Percentiles rank a stretch among this genome's conserved stretches.
These are phyloP conservation scores for Aspergillus quadricinctus DNA, from an alignment of 2,329 filamentous ascomycete species.

Conservation along the genomic window DNA sequence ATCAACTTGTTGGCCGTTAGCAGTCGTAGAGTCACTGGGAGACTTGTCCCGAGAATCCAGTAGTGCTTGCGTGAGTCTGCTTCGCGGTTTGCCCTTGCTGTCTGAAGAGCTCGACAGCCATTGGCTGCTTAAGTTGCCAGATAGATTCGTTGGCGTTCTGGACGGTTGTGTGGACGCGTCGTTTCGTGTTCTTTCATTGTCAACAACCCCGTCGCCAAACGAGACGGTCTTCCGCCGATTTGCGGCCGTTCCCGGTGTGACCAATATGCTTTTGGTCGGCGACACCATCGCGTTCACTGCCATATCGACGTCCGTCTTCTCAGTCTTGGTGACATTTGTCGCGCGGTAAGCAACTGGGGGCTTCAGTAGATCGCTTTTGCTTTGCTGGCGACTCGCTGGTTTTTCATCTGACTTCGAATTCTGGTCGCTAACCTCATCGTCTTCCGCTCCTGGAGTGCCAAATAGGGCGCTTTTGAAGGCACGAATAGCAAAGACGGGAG, in stretches of 20 bases:
- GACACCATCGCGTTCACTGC: constrained; percentile 38
- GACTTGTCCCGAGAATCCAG: constrained; percentile 37
- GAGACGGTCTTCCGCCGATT: constrained; percentile 58
- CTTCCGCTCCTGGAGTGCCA: constrained; percentile 56
- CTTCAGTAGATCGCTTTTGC: constrained; percentile 18
- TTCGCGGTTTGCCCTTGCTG: constrained; percentile 31
- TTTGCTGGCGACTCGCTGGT: constrained; percentile 14
- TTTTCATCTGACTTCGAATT: constrained; percentile 12
- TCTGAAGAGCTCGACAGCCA: constrained; percentile 33
- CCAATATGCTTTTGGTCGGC: constrained; percentile 60
- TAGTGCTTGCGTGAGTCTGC: constrained; percentile 39
- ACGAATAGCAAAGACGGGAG: constrained; percentile 62
- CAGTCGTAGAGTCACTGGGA: constrained; percentile 20
- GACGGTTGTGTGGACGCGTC: constrained; percentile 42
- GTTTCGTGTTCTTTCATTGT: constrained; percentile 51
- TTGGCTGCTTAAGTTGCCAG: constrained; percentile 46
- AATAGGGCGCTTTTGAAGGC: constrained; percentile 63
- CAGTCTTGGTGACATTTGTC: constrained; percentile 17
- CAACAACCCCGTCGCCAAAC: constrained; percentile 54
- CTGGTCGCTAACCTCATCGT: constrained; percentile 30
- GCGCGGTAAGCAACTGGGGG: constrained; percentile 14
- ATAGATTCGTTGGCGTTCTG: constrained; percentile 43
- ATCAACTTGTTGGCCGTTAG: constrained; percentile 8
- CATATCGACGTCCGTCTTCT: constrained; percentile 20
- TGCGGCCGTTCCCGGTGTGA: constrained; percentile 57